Percentiles rank a stretch among this genome's conserved stretches.
Conservation (phyloP, 2,329 filamentous ascomycete species). For the Cytospora paraplurivora region DNA sequence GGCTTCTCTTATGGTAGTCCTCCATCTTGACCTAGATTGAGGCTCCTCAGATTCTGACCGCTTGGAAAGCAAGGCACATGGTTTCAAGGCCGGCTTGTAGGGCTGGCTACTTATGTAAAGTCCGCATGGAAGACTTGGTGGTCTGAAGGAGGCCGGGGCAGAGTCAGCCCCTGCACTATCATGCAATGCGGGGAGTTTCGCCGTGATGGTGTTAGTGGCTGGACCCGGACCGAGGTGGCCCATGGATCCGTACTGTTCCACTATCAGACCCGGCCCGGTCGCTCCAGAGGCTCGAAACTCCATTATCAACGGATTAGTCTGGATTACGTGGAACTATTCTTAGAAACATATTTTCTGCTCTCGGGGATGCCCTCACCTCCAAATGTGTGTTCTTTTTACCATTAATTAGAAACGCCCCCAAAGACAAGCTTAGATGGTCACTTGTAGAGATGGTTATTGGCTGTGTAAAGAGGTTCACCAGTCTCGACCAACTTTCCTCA, state of each 20-base stretch:
- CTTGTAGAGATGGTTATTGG: conserved; percentile 3
- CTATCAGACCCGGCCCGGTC: conserved; percentile 17
- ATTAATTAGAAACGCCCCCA: conserved; percentile 12
- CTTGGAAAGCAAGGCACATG: conserved; percentile 3
- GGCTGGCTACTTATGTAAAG: conserved; percentile 9
- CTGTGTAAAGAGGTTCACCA: conserved; percentile 8
- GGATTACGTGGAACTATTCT: conserved; percentile 14
- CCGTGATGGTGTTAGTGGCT: conserved; percentile 7
- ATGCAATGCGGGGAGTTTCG: neutral
- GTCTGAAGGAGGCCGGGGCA: conserved; percentile 1
- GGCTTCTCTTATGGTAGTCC: conserved; percentile 19
- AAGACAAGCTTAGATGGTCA: neutral
- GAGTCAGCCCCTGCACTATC: conserved; percentile 25
- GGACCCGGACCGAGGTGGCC: conserved; percentile 4
- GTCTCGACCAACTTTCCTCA: conserved; percentile 6
- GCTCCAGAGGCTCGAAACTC: conserved; percentile 19
- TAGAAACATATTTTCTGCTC: conserved; percentile 8
- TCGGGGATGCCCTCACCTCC: neutral
- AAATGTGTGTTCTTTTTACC: conserved; percentile 5
- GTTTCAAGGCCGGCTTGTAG: conserved; percentile 22
- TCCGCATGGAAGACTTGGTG: conserved; percentile 6
- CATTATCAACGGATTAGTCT: conserved; percentile 15
- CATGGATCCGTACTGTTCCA: neutral
- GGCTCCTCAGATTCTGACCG: conserved; percentile 4
- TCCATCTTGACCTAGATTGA: conserved; percentile 4